These are phyloP conservation scores for Extremus antarcticus DNA, from an alignment of 495 filamentous ascomycete species.

Conservation along the genomic window DNA sequence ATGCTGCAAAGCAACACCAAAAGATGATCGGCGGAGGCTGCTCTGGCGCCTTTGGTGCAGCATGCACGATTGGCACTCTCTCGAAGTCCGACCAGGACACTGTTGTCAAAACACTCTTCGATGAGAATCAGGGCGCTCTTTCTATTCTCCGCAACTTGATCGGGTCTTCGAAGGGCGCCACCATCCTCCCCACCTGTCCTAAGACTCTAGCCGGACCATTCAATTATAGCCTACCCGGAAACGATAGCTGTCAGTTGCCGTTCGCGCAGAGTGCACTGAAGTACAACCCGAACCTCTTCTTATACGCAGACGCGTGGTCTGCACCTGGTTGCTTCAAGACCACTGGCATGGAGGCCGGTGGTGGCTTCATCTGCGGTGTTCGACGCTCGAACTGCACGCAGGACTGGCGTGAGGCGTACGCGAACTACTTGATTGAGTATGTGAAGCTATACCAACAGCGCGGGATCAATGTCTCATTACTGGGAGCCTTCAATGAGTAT, in stretches of 20 bases:
- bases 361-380: slow-evolving; percentile 14
- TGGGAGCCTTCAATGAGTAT: slow-evolving; percentile 18
- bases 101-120: slow-evolving; percentile 15
- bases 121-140: slow-evolving; percentile 16
- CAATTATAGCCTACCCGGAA: slow-evolving; percentile 12
- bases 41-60: slow-evolving; percentile 17
- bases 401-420: slow-evolving; percentile 17
- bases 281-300: slow-evolving; percentile 17
- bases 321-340: slow-evolving; percentile 20
- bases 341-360: slow-evolving; percentile 11
- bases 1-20: slow-evolving; percentile 10
- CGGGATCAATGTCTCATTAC: slow-evolving; percentile 9
- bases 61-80: slow-evolving; percentile 13
- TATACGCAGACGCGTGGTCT: slow-evolving; percentile 20
- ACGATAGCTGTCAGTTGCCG: slow-evolving; percentile 16
- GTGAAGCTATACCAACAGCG: slow-evolving; percentile 11
- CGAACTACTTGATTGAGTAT: slow-evolving; percentile 18
- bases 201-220: slow-evolving; percentile 10
- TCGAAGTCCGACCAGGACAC: slow-evolving; percentile 10
- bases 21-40: slow-evolving; percentile 19
- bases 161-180: slow-evolving; percentile 12
- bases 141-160: slow-evolving; percentile 20
- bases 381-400: slow-evolving; percentile 14
- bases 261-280: slow-evolving; percentile 11
- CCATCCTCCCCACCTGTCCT: slow-evolving; percentile 11